Evolutionary conservation across 257 asterid species (phyloP).

Genomic region (Solanum megistacrolobum): DNA sequence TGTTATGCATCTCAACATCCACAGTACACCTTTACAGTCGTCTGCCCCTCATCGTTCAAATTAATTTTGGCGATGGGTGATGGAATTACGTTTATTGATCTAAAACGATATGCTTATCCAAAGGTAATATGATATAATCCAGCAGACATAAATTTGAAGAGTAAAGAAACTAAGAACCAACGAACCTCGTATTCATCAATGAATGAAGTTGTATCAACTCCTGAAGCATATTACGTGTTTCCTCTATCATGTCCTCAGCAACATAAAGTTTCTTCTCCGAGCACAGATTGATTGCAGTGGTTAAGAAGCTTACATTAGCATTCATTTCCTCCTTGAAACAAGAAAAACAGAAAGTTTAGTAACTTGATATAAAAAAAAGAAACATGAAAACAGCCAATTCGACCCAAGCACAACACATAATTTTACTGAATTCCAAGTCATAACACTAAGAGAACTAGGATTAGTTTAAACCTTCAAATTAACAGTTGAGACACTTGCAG

Average conservation of each 20-base stretch:
- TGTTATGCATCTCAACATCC: neutral
- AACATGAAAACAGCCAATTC: neutral
- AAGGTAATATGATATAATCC: neutral
- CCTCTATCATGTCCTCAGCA: slow-evolving; percentile 1
- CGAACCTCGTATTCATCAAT: slow-evolving; percentile 11
- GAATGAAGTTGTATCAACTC: slow-evolving; percentile 10
- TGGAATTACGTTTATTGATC: neutral
- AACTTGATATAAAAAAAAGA: neutral
- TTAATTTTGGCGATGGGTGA: neutral
- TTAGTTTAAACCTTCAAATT: slow-evolving; percentile 22
- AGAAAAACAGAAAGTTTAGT: neutral
- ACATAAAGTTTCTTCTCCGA: neutral
- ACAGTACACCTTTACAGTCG: neutral
- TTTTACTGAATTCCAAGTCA: neutral
- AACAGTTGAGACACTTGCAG: neutral
- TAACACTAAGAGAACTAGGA: neutral
- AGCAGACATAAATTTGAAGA: neutral
- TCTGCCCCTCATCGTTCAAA: neutral
- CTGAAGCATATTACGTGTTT: neutral
- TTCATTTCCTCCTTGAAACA: neutral
- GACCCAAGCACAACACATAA: neutral
- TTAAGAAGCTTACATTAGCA: neutral
- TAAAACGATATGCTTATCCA: neutral
- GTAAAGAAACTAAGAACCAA: neutral
- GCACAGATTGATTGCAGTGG: neutral